Conservation (phyloP, 768 basidiomycete species). For the Rhizopogon rudus region DNA sequence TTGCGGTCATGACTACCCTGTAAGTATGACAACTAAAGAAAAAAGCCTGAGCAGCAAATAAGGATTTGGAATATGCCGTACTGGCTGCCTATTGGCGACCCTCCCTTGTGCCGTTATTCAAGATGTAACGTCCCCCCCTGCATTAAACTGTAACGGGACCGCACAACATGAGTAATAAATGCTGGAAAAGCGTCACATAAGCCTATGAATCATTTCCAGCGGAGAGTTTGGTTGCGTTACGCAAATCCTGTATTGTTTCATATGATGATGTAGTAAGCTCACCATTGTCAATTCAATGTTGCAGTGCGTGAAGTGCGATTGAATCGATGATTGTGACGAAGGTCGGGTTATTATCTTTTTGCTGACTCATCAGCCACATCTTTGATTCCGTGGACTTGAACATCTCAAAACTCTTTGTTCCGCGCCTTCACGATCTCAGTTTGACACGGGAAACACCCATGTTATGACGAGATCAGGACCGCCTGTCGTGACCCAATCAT, state of each 20-base stretch:
- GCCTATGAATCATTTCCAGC: conserved; percentile 16
- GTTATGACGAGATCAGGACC: conserved; percentile 24
- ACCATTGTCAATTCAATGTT: not conserved
- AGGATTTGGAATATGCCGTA: conserved; percentile 18
- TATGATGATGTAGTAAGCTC: not conserved
- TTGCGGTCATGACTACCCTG: conserved; percentile 22
- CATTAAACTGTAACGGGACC: conserved; percentile 30
- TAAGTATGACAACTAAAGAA: conserved; percentile 12
- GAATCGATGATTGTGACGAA: not conserved
- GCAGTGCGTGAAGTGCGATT: not conserved
- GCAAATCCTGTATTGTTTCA: conserved; percentile 6
- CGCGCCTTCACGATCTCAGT: conserved; percentile 1
- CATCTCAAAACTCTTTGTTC: not conserved
- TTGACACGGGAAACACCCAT: conserved; percentile 5
- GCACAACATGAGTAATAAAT: conserved; percentile 12
- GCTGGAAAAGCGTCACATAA: conserved; percentile 21
- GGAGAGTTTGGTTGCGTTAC: conserved; percentile 15
- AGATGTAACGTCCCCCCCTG: conserved; percentile 17
- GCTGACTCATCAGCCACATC: conserved; percentile 20
- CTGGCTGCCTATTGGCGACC: conserved; percentile 8
- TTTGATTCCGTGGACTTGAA: conserved; percentile 12
- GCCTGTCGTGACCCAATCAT: conserved; percentile 10
- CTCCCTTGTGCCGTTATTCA: conserved; percentile 20
- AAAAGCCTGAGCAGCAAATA: conserved; percentile 9
- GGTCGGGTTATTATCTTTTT: conserved; percentile 5